A percentile compares a stretch with the other conserved stretches of the same genome.
Evolutionary conservation across 2,329 filamentous ascomycete genomes (phyloP).

Genomic region (Metarhizium guizhouense): DNA sequence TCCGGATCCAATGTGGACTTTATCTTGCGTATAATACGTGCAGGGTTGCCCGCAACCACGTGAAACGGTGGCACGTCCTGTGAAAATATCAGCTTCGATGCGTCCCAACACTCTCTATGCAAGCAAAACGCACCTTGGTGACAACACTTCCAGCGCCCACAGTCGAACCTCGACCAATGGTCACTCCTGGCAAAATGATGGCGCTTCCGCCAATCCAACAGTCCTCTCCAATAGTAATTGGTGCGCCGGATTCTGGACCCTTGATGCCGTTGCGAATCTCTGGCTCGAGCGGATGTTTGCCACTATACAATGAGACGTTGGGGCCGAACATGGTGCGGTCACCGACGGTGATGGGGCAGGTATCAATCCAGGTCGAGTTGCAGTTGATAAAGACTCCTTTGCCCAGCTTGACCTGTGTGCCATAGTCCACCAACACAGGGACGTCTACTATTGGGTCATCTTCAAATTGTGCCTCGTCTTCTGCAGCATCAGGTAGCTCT

Average conservation of each 20-base stretch:
- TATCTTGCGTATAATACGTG: constrained; percentile 5
- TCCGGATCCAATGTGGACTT: constrained; percentile 1
- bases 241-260: constrained; percentile 66
- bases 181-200: constrained; percentile 66
- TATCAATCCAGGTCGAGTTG: constrained; percentile 70
- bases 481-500: constrained; percentile 4
- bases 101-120: constrained; percentile 51
- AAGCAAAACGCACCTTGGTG: constrained; percentile 58
- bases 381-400: constrained; percentile 66
- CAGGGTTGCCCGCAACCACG: constrained; percentile 19
- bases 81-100: constrained; percentile 22
- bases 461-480: constrained; percentile 5
- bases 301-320: constrained; percentile 67
- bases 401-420: constrained; percentile 34
- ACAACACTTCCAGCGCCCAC: constrained; percentile 79
- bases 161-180: constrained; percentile 62
- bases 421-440: constrained; percentile 16
- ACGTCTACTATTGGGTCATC: constrained; percentile 13
- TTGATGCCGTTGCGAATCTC: constrained; percentile 61
- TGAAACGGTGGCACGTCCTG: constrained; percentile 20
- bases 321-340: constrained; percentile 71
- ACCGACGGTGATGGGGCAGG: constrained; percentile 64
- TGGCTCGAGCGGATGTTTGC: constrained; percentile 69
- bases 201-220: constrained; percentile 71
- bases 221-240: constrained; percentile 70